Evolutionary conservation across 176 grass and related monocot species (phyloP).

Genomic region (Cymbopogon citratus): DNA sequence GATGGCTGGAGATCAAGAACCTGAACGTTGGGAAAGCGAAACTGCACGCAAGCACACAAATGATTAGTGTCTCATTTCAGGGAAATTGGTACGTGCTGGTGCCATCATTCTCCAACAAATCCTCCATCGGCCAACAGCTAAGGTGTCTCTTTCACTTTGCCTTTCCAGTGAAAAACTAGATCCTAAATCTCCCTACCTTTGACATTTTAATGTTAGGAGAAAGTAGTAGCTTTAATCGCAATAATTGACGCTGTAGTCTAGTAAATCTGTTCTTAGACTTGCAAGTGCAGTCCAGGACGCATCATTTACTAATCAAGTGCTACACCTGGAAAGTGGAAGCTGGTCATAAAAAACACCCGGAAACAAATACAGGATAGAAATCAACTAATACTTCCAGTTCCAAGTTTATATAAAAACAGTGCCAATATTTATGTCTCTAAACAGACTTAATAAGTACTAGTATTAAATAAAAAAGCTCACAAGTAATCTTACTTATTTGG

Average conservation of each 20-base stretch:
- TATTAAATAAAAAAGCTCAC: no score
- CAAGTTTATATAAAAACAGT: no score
- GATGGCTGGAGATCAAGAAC: neutral
- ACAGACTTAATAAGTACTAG: no score
- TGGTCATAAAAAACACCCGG: neutral
- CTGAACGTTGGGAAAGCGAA: constrained; percentile 11
- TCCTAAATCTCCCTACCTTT: constrained; percentile 2
- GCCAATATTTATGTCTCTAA: no score
- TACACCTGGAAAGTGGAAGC: neutral
- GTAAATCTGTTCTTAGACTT: neutral
- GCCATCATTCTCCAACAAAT: constrained; percentile 30
- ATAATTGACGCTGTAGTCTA: constrained; percentile 33
- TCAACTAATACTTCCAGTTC: no score
- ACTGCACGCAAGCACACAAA: neutral
- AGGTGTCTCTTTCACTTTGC: constrained; percentile 36
- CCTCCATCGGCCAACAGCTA: constrained; percentile 22
- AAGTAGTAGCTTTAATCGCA: neutral
- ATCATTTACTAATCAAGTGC: constrained; percentile 4
- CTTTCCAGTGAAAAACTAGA: constrained; percentile 20
- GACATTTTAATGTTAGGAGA: neutral
- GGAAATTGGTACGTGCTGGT: constrained; percentile 15
- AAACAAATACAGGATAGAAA: neutral
- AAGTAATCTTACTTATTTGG: no score
- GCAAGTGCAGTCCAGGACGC: constrained; percentile 3
- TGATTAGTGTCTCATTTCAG: constrained; percentile 18